These are phyloP conservation scores for Cetradonia linearis DNA, from an alignment of 495 filamentous ascomycete genomes.

Conservation along the genomic window DNA sequence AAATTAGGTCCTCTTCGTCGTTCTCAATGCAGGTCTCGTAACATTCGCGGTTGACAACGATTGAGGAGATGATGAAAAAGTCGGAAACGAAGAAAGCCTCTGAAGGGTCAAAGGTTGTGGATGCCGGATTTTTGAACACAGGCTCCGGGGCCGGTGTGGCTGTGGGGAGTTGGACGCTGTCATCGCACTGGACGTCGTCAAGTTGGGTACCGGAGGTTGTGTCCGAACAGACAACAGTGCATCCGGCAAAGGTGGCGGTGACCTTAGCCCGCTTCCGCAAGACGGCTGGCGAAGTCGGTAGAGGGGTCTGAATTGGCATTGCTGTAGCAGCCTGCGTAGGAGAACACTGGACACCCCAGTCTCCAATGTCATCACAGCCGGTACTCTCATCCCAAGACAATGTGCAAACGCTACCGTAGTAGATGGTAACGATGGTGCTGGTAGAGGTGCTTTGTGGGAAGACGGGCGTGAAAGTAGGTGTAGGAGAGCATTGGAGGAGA, in stretches of 20 bases:
- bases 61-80: no score
- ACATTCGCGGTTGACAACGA: no score
- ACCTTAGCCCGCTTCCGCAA: not conserved
- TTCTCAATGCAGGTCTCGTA: no score
- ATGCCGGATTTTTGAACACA: no score
- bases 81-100: no score
- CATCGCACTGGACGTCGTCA: not conserved
- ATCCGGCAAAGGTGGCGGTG: conserved; percentile 1
- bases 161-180: no score
- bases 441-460: not conserved
- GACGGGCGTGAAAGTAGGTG: not conserved
- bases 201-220: not conserved
- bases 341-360: not conserved
- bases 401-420: not conserved
- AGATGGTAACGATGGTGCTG: not conserved
- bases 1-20: no score
- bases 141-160: no score
- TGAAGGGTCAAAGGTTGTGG: no score
- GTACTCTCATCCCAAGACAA: not conserved
- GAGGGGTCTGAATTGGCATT: no score
- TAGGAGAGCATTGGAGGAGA: not conserved
- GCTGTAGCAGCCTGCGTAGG: no score
- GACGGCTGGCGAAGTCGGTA: not conserved
- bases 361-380: not conserved
- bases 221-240: conserved; percentile 7